phyloP scores from a whole-genome alignment of 805 yeast genomes.

The Aciculoconidium aculeatum region DNA sequence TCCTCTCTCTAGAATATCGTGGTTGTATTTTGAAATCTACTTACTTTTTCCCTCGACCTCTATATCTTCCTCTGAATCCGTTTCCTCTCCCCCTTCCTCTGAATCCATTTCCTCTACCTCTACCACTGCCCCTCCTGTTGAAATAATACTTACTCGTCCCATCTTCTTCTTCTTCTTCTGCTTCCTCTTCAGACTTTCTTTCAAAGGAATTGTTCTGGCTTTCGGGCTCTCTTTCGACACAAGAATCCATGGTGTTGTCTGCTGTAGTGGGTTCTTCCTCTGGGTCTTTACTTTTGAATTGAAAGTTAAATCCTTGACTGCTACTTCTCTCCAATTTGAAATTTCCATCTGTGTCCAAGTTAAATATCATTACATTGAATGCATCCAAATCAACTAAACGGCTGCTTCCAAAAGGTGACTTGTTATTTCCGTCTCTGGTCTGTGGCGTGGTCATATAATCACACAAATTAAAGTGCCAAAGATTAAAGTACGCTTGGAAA shows the following conservation, averaged over 20 bases:
- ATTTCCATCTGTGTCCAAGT: slow-evolving; percentile 37
- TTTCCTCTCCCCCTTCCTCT: slow-evolving; percentile 12
- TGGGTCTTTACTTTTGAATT: slow-evolving; percentile 29
- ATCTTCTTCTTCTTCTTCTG: slow-evolving; percentile 5
- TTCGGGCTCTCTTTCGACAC: too few relatives aligned
- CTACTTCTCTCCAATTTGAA: slow-evolving; percentile 44
- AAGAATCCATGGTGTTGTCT: too few relatives aligned
- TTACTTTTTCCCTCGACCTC: slow-evolving; percentile 9
- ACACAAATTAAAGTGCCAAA: slow-evolving; percentile 75
- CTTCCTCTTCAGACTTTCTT: slow-evolving; percentile 2
- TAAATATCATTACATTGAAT: slow-evolving; percentile 42
- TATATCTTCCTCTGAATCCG: slow-evolving; percentile 5
- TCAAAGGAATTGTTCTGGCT: slow-evolving; percentile 1
- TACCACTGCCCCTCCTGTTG: slow-evolving; percentile 6
- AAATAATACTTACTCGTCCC: slow-evolving; percentile 1
- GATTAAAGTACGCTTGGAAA: slow-evolving; percentile 59
- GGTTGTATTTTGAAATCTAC: too few relatives aligned
- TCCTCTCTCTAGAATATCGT: too few relatives aligned
- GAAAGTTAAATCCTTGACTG: slow-evolving; percentile 62
- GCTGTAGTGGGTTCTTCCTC: too few relatives aligned
- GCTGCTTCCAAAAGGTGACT: slow-evolving; percentile 1
- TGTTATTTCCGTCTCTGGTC: neutral
- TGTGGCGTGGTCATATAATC: slow-evolving; percentile 33
- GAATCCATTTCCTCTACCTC: slow-evolving; percentile 10
- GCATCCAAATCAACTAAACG: slow-evolving; percentile 6